Base-by-base conservation (phyloP, 495 filamentous ascomycete genomes). In the Hypomontagnella submonticulosa region DNA sequence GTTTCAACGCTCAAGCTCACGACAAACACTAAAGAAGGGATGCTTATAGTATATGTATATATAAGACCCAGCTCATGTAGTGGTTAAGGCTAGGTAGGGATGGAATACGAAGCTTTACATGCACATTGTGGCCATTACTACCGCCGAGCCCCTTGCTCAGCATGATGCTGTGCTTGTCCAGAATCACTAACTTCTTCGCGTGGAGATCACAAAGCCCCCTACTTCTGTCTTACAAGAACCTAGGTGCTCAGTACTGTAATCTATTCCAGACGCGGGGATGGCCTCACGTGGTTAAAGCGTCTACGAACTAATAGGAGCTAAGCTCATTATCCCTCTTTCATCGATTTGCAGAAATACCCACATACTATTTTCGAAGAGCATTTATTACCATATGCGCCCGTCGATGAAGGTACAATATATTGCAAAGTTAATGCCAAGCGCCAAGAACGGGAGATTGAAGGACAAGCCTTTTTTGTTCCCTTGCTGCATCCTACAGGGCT, bases 151-250 rank as follows among this genome's bases (percentile, higher is more conserved):
- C 34, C 42, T 60, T 37, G 65, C 36, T 13, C 58, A 44, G 20
- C 65, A 56, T 68, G n/a, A 33, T 63, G 65, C 18, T n/a, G 59
- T 68, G 59, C 30, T 37, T 38, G 44, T 18, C 10, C 37, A 19
- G 57, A 43, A 40, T 16, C 44, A 30, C 23, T n/a, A 30, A 41
- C 10, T 49, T 15, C 34, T 38, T 32, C n/a, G 16, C 19, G 41
- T 34, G 20, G 6, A 19, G 41, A 27, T 27, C 23, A 27, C 23
- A 27, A 27, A 27, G 23, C 23, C 23, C 23, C 23, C 6, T 27
- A 27, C 23, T 27, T 27, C 23, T 6, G 23, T 27, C 23, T 40
- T 47, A 52, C 57, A 67, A 32, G 38, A 44, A 20, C 13, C 19
- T 30, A 11, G 40, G 40, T 10, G 57, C 42, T 57, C 51, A 43